A percentile compares a stretch with the other conserved stretches of the same genome.
phyloP scores from a whole-genome alignment of 257 asterid genomes.

The Scutellaria minor region DNA sequence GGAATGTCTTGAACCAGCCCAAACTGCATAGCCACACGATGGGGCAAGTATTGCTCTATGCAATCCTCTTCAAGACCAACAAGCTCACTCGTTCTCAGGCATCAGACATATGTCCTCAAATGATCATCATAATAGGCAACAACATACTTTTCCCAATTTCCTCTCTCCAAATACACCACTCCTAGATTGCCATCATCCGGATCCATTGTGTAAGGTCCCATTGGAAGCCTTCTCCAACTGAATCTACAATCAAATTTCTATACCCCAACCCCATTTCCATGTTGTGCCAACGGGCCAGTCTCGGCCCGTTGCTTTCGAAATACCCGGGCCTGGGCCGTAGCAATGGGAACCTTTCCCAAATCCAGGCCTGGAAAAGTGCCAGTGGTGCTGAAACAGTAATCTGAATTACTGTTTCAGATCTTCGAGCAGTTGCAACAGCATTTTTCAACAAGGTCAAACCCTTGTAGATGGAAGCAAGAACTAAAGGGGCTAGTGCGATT shows the following conservation, averaged over 20 bases:
- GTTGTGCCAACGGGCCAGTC: constrained; percentile 46
- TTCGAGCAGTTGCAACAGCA: neutral
- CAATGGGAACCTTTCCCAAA: constrained; percentile 47
- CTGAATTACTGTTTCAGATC: neutral
- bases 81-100: constrained; percentile 10
- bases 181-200: neutral
- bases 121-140: constrained; percentile 24
- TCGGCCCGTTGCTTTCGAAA: constrained; percentile 1
- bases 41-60: constrained; percentile 7
- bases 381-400: constrained; percentile 12
- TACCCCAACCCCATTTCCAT: neutral
- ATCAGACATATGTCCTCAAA: constrained; percentile 26
- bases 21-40: constrained; percentile 16
- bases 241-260: constrained; percentile 18
- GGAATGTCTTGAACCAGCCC: neutral
- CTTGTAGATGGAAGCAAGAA: constrained; percentile 36
- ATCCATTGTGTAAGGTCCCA: constrained; percentile 44
- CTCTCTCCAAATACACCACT: constrained; percentile 28
- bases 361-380: constrained; percentile 52
- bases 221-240: constrained; percentile 12
- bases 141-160: constrained; percentile 19
- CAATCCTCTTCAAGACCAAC: neutral
- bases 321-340: constrained; percentile 29
- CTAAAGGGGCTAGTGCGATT: constrained; percentile 42
- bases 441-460: constrained; percentile 32